Evolutionary conservation across 2,329 filamentous ascomycete species (phyloP), one percentile per base, ranked within the genome.

Genomic region (Geosmithia putterillii): DNA sequence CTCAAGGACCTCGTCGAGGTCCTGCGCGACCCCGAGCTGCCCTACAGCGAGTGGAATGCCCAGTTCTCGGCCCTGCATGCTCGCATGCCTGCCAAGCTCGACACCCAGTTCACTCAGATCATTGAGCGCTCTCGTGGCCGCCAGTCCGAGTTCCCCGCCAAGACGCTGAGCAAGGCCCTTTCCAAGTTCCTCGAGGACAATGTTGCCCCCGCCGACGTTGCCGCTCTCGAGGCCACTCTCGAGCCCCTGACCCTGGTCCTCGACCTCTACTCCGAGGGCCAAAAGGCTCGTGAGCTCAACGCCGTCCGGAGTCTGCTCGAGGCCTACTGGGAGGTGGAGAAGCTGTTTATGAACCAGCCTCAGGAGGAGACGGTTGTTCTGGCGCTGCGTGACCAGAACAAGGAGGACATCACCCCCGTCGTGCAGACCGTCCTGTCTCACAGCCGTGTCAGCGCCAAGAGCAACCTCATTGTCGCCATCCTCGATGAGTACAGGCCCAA

Each of bases 41-140:
- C 92, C 1, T 98, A 92, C 60, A 88, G 90, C 61, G 88, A 98
- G 64, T 98, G 90, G 86, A 88, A 84, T 49, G 85, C 90, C 6
- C 88, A 96, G 58, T 92, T 94, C 52, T 94, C 92, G 41, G 92
- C 92, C 19, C 76, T 98, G n/a, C 90, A 96, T 64, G 86, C 89
- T 7, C 85, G 92, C 54, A 98, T 96, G 85, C 92, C 92, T 0
- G 83, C 90, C 59, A 95, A 90, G 67, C 79, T 98, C 23, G 89
- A 95, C 53, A 63, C 79, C 19, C 80, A 78, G 50, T 82, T 98
- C 51, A 79, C 81, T 12, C 85, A 92, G 55, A 82, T 94, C 38
- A 83, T 96, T 42, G 90, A 96, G 46, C 82, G 85, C 47, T 79
- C 88, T 37, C 85, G 81, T 61, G 67, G 77, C 44, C 79, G 92